Base-by-base conservation (phyloP, 306 rosid species). In the Rosa rugosa region DNA sequence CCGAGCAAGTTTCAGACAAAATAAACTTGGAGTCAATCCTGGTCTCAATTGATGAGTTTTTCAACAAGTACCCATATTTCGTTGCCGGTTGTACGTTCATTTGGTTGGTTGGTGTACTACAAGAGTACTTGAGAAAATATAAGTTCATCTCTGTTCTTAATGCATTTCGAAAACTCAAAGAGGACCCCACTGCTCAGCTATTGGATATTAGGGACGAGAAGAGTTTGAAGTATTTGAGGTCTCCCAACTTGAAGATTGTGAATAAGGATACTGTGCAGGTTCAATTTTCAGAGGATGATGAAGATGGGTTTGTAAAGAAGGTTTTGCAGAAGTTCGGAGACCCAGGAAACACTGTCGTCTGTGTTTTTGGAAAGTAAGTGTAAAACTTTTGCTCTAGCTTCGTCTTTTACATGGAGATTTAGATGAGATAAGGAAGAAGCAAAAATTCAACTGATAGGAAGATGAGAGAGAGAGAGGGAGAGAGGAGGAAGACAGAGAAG, bases 11-110 rank as follows among this genome's bases (percentile, higher is more conserved):
- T 42, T 81, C 85, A 0, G 94, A 90, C 45, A 90, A 85, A 85
- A 89, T 95, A 66, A 89, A 81, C 85, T 23, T 93, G 83, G 99
- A 95, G 80, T 31, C 92, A 0, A 40, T 92, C 67, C 49, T 95
- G 45, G 72, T 85, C 59, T 84, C 97, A 27, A 81, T 95, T 57
- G 99, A 95, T 62, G 87, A 83, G 0, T 95, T 95, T 42, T 83
- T 91, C 68, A 91, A 82, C 13, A 83, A 88, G 66, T 83, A 95
- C 85, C 99, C 99, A 0, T 95, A 91, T 79, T 95, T 95, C 16
- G 96, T 95, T 67, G 94, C 94, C 34, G 90, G 90, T 17, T 91
- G 95, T 73, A 78, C 92, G 14, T 95, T 95, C 77, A 84, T 93
- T 67, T 93, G 95, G 90, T 83, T 95, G 7, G 90, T 95, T 76